A percentile compares a stretch with the other conserved stretches of the same genome.
phyloP scores from a whole-genome alignment of 257 asterid species.

The Plantago elongata region DNA sequence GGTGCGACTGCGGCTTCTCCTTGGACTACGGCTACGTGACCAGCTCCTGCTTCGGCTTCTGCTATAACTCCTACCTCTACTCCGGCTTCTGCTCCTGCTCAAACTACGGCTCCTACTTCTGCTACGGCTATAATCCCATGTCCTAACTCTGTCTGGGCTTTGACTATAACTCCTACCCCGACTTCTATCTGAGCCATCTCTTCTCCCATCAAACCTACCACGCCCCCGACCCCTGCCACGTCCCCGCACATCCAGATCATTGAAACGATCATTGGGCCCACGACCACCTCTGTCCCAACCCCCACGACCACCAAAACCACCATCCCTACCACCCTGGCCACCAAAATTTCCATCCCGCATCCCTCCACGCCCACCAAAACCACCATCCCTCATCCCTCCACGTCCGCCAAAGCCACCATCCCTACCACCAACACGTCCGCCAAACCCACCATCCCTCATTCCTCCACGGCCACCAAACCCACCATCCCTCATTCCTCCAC shows the following conservation, averaged over 20 bases:
- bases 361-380: conserved; percentile 53
- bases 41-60: conserved; percentile 39
- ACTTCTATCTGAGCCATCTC: conserved; percentile 55
- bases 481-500: conserved; percentile 29
- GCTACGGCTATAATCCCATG: conserved; percentile 63
- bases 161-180: conserved; percentile 63
- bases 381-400: conserved; percentile 50
- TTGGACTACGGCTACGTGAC: conserved; percentile 32
- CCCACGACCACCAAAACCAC: conserved; percentile 41
- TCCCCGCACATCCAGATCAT: conserved; percentile 51
- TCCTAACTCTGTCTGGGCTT: conserved; percentile 75
- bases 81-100: conserved; percentile 43
- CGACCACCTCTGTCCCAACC: conserved; percentile 84
- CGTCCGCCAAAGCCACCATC: conserved; percentile 58
- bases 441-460: conserved; percentile 38
- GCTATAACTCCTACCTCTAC: conserved; percentile 29
- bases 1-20: conserved; percentile 28
- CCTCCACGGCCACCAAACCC: conserved; percentile 35
- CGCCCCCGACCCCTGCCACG: conserved; percentile 74
- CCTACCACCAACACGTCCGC: conserved; percentile 66
- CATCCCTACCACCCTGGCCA: conserved; percentile 60
- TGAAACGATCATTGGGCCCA: conserved; percentile 43
- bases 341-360: conserved; percentile 44
- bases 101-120: conserved; percentile 58
- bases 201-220: conserved; percentile 65